Evolutionary conservation across 768 basidiomycete species (phyloP), one percentile per base, ranked within the genome.

Genomic region (Cystofilobasidium ferigula): DNA sequence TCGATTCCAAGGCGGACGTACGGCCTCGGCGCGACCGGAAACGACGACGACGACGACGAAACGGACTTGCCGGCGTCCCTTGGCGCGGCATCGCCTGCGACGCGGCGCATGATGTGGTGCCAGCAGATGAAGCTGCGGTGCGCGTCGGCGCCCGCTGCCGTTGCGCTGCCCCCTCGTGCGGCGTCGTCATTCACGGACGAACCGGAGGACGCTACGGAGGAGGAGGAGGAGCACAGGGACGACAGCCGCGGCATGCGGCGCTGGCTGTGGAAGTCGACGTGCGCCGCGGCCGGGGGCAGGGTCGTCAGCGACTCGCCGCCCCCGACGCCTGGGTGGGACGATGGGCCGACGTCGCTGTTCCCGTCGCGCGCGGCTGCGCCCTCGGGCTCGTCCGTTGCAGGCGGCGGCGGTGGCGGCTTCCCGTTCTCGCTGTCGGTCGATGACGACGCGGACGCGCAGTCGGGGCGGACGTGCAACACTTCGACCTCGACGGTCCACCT

Each of bases 51-150:
- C 28, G 28, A 32, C 13, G 51, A 54, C 51, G 51, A 54, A 6
- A 32, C 26, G 16, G 51, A 32, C 51, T 54, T 28, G 51, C 51
- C 51, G 12, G 30, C 51, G 2, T 54, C 51, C 28, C 51, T 54
- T 14, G 51, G 51, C 7, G 51, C 51, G 28, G 51, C 51, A 1
- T 30, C 28, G 7, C 51, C 51, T 8, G 51, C 51, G 9, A 54
- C 51, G 51, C 51, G 51, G 8, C 51, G 51, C 28, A 54, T 54
- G 51, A 28, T 54, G 28, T 54, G 51, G 51, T 54, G 51, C 30
- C 28, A 28, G 26, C 47, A 54, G 51, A 54, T 54, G 51, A 54
- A 30, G 51, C 51, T 28, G 2, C 30, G 28, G 51, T 28, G 51
- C 45, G 22, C 42, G 42, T 18, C 20, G n/a, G n/a, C n/a, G n/a